phyloP scores from a whole-genome alignment of 83 land plant species.

The Larix sibirica region DNA sequence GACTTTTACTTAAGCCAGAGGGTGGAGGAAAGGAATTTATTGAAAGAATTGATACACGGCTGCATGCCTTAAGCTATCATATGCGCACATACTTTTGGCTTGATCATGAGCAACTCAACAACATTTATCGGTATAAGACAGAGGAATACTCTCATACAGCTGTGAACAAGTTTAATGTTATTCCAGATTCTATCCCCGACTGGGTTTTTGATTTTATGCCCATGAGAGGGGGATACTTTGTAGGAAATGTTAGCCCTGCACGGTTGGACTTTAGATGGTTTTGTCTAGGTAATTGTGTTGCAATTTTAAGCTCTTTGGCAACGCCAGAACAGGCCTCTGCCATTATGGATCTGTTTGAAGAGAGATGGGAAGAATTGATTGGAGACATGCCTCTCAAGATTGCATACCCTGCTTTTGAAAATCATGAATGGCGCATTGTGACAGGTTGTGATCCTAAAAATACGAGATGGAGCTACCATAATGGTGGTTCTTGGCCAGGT shows the following conservation, averaged over 20 bases:
- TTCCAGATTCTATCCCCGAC: conserved; percentile 45
- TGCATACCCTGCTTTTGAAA: conserved; percentile 38
- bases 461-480: conserved; percentile 52
- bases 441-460: conserved; percentile 53
- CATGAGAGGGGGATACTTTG: conserved; percentile 36
- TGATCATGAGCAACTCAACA: conserved; percentile 32
- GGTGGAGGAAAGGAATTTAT: conserved; percentile 31
- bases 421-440: conserved; percentile 42
- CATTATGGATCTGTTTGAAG: conserved; percentile 52
- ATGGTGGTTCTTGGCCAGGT: conserved; percentile 63
- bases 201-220: conserved; percentile 59
- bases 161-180: conserved; percentile 43
- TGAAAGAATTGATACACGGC: conserved; percentile 25
- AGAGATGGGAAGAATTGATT: conserved; percentile 42
- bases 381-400: conserved; percentile 56
- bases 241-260: conserved; percentile 53
- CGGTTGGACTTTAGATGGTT: conserved; percentile 59
- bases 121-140: conserved; percentile 37
- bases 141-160: conserved; percentile 56
- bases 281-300: conserved; percentile 39
- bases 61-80: conserved; percentile 38
- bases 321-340: conserved; percentile 38
- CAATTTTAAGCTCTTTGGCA: conserved; percentile 39
- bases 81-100: conserved; percentile 45
- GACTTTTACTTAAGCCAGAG: conserved; percentile 23